Base-by-base conservation (phyloP, 495 filamentous ascomycete genomes). In the Aspergillus ellipticus region DNA sequence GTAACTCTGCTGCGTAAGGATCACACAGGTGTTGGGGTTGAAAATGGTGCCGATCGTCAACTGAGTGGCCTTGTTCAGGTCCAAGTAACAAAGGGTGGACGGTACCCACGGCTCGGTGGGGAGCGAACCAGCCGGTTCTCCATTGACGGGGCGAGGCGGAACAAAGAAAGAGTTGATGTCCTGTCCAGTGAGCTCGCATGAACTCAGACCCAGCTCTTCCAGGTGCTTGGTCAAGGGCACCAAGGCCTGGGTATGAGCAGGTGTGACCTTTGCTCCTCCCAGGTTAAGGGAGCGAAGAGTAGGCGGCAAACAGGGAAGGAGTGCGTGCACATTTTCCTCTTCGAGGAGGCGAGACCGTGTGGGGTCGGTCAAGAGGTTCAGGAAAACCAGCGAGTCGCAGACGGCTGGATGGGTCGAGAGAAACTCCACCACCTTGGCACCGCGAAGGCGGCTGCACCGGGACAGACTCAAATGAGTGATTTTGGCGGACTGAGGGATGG, bases 391-490 rank as follows among this genome's bases (percentile, higher is more conserved):
- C 20, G 73, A 78, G 42, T 80, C 72, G 43, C 74, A 79, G 19
- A 83, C 86, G 10, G 89, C 85, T 1, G 89, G 87, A 67, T 95
- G 90, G 29, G 79, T 82, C 20, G 79, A 75, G 53, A 96, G 63
- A 63, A 94, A 93, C 47, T 88, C 76, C 35, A 92, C 85, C 22
- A 93, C 79, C 13, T 67, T 79, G 13, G 78, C 70, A 0, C 87
- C 85, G n/a, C 82, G 79, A 50, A 96, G 79, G 19, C 82, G 74
- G 11, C 79, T 85, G 77, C 90, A 94, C 60, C 86, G 88, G 43
- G 85, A 85, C 33, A 96, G 70, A 59, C 91, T 91, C 43, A 96
- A 75, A 65, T 96, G 90, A 15, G 89, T 91, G 58, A 94, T 82
- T 53, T 70, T 74, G 7, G 90, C 90, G 7, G 85, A 85, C 15